Percentiles rank a stretch among this genome's conserved stretches.
These are phyloP conservation scores for Hyparrhenia diplandra DNA, from an alignment of 176 grass and related monocot species.

Conservation along the genomic window DNA sequence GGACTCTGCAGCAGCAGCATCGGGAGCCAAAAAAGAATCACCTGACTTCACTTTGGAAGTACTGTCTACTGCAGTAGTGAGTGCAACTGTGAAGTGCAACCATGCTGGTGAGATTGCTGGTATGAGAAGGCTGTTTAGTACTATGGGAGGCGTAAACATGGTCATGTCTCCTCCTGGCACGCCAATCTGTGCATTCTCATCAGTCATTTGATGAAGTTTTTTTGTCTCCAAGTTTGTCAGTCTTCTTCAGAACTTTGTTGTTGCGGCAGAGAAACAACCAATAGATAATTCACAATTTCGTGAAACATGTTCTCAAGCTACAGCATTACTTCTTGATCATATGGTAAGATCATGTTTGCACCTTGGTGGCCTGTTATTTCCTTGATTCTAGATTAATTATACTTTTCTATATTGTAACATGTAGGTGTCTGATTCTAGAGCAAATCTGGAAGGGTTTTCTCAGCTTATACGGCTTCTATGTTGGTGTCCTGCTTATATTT, in stretches of 20 bases:
- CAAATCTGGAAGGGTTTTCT: slow-evolving; percentile 89
- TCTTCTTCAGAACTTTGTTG: slow-evolving; percentile 91
- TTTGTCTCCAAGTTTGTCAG: slow-evolving; percentile 87
- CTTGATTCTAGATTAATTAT: slow-evolving; percentile 24
- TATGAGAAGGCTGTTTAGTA: slow-evolving; percentile 96
- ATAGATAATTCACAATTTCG: slow-evolving; percentile 89
- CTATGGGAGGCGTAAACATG: slow-evolving; percentile 89
- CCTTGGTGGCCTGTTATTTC: not conserved
- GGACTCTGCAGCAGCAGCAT: slow-evolving; percentile 95
- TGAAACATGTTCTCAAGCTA: slow-evolving; percentile 99
- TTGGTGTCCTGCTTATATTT: slow-evolving; percentile 99
- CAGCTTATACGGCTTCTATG: slow-evolving; percentile 94
- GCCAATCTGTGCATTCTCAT: slow-evolving; percentile 49
- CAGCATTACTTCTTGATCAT: slow-evolving; percentile 87
- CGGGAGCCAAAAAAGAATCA: slow-evolving; percentile 89
- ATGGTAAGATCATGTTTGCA: slow-evolving; percentile 58
- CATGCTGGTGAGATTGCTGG: slow-evolving; percentile 98
- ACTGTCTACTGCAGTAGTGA: slow-evolving; percentile 95
- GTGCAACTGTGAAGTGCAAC: slow-evolving; percentile 93
- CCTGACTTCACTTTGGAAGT: slow-evolving; percentile 94
- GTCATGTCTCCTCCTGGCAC: slow-evolving; percentile 47
- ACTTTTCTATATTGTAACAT: slow-evolving; percentile 16
- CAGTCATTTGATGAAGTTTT: slow-evolving; percentile 93
- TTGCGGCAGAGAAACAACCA: slow-evolving; percentile 74
- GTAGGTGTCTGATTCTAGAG: slow-evolving; percentile 72